Conservation (phyloP, 2,329 filamentous ascomycete genomes). For the Cordyceps tenuipes region DNA sequence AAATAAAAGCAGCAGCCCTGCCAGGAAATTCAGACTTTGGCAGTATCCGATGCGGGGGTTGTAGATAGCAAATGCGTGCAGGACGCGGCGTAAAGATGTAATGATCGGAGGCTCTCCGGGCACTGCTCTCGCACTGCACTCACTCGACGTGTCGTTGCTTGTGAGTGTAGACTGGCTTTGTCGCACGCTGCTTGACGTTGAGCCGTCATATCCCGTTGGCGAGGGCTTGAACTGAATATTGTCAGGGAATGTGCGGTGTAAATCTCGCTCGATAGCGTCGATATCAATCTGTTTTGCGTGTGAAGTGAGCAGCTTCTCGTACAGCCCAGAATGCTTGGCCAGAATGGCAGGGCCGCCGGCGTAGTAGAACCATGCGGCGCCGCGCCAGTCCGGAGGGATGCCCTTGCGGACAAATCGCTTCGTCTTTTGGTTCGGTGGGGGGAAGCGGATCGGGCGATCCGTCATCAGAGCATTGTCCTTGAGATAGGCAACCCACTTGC, state of each 20-base stretch:
- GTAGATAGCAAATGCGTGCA: slow-evolving; percentile 84
- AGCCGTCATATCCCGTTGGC: slow-evolving; percentile 22
- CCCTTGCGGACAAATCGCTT: slow-evolving; percentile 90
- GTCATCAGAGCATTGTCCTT: slow-evolving; percentile 68
- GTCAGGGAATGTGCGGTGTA: slow-evolving; percentile 91
- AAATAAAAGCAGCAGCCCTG: slow-evolving; percentile 81
- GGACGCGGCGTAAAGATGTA: slow-evolving; percentile 69
- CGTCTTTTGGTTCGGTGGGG: slow-evolving; percentile 69
- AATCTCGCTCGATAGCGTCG: slow-evolving; percentile 87
- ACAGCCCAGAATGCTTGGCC: slow-evolving; percentile 67
- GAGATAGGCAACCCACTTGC: slow-evolving; percentile 76
- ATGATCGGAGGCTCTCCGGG: slow-evolving; percentile 68
- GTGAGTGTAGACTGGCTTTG: slow-evolving; percentile 30
- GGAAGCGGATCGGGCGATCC: slow-evolving; percentile 66
- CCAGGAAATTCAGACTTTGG: slow-evolving; percentile 91
- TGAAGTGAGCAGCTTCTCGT: slow-evolving; percentile 59
- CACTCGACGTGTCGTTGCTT: slow-evolving; percentile 26
- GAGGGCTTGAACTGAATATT: slow-evolving; percentile 79
- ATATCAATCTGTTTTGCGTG: slow-evolving; percentile 63
- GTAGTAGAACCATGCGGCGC: slow-evolving; percentile 97
- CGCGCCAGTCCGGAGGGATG: slow-evolving; percentile 86
- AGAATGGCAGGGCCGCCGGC: slow-evolving; percentile 77
- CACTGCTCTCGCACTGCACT: slow-evolving; percentile 21
- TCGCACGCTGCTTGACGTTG: slow-evolving; percentile 23
- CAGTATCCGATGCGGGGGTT: slow-evolving; percentile 92